Conservation (phyloP, 2,329 filamentous ascomycete species). For the Ceratocystis ficicola region DNA sequence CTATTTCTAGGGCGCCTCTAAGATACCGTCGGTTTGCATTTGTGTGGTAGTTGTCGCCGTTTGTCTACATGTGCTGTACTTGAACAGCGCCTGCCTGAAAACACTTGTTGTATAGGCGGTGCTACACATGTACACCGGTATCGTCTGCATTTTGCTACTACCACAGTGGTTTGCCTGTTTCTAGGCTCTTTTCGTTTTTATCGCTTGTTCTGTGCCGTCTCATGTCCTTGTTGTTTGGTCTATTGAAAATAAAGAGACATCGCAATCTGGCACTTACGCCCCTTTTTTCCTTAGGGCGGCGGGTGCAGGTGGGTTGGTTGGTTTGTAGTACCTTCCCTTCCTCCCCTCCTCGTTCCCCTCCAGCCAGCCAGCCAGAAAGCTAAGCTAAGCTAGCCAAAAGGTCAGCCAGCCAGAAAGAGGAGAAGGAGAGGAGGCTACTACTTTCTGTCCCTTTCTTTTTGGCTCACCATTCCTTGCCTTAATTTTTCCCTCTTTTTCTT, state of each 20-base stretch:
- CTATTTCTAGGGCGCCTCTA: neutral
- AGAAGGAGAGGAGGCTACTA: neutral
- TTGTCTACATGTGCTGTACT: neutral
- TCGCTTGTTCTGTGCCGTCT: neutral
- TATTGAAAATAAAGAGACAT: neutral
- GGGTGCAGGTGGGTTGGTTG: neutral
- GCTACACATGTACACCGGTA: too few species aligned
- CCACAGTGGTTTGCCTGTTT: neutral
- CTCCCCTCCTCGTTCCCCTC: neutral
- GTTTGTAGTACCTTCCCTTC: neutral
- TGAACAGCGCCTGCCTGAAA: neutral
- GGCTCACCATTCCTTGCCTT: slow-evolving; percentile 10
- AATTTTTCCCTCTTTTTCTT: slow-evolving; percentile 14
- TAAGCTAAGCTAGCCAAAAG: neutral
- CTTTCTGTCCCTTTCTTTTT: slow-evolving; percentile 10
- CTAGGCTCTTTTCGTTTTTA: neutral
- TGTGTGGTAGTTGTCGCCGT: neutral
- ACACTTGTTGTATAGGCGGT: neutral
- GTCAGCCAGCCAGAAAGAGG: neutral
- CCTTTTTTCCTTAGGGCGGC: neutral
- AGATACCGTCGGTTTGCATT: neutral
- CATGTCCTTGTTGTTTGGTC: neutral
- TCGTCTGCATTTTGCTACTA: neutral
- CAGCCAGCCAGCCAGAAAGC: neutral
- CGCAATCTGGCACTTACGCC: slow-evolving; percentile 6